Percentiles rank a stretch among this genome's conserved stretches.
Evolutionary conservation across 768 basidiomycete species (phyloP).

Genomic region (Suillus lakei): DNA sequence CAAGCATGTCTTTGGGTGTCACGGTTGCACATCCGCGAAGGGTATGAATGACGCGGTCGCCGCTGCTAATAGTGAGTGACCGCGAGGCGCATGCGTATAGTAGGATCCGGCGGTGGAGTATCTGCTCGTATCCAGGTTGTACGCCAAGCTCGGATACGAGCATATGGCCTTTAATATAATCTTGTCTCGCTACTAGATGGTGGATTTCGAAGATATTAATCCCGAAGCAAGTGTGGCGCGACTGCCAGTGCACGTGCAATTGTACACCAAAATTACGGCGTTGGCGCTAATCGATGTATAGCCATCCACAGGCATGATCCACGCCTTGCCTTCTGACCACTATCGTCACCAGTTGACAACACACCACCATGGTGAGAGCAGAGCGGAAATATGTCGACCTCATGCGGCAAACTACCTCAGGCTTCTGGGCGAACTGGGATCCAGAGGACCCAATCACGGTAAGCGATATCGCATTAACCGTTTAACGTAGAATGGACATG

Average conservation of each 20-base stretch:
- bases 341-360: not conserved
- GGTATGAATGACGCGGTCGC: no score
- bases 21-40: not conserved
- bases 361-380: conserved; percentile 1
- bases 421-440: conserved; percentile 43
- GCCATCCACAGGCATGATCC: not conserved
- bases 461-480: conserved; percentile 8
- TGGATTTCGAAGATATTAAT: no score
- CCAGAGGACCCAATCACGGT: conserved; percentile 39
- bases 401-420: conserved; percentile 26
- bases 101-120: no score
- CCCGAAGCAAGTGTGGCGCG: not conserved
- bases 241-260: not conserved
- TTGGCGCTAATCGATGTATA: not conserved
- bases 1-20: no score
- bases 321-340: not conserved
- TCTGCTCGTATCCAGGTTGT: no score
- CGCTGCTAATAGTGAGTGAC: no score
- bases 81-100: no score
- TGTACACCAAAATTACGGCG: not conserved
- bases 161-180: no score
- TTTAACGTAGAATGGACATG: not conserved
- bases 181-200: no score
- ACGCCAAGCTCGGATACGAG: no score
- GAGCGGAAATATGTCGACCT: conserved; percentile 41